These are phyloP conservation scores for Lachnellula hyalina DNA, from an alignment of 2,329 filamentous ascomycete genomes.

Conservation along the genomic window DNA sequence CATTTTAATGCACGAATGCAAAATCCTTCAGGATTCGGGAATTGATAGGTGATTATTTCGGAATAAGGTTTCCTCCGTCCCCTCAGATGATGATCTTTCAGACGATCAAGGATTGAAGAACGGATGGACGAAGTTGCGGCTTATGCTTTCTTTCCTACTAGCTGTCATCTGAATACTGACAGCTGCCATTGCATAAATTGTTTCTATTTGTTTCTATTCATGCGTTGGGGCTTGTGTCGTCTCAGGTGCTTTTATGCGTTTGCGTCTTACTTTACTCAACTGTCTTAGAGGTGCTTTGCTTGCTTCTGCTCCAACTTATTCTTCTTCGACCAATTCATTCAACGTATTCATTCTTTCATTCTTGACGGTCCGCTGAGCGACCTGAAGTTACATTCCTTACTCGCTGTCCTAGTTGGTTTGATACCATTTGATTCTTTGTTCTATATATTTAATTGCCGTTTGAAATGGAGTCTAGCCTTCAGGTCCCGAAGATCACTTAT, in stretches of 20 bases:
- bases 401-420: constrained; percentile 4
- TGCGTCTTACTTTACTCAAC: background rate
- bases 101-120: background rate
- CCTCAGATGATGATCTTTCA: background rate
- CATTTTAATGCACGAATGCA: background rate
- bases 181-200: background rate
- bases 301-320: background rate
- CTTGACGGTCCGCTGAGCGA: too few relatives aligned
- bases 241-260: background rate
- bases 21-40: background rate
- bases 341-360: too few relatives aligned
- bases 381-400: background rate
- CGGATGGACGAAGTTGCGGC: background rate
- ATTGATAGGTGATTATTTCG: background rate
- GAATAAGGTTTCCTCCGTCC: background rate
- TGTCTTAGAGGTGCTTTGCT: background rate
- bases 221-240: background rate
- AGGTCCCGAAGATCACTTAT: constrained; percentile 4
- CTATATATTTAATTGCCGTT: background rate
- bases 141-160: background rate
- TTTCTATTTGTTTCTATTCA: background rate
- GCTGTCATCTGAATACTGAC: background rate
- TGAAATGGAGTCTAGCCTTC: constrained; percentile 1
- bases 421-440: background rate
- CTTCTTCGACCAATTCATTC: background rate